Conservation (phyloP, 306 rosid species). For the Quercus dentata region DNA sequence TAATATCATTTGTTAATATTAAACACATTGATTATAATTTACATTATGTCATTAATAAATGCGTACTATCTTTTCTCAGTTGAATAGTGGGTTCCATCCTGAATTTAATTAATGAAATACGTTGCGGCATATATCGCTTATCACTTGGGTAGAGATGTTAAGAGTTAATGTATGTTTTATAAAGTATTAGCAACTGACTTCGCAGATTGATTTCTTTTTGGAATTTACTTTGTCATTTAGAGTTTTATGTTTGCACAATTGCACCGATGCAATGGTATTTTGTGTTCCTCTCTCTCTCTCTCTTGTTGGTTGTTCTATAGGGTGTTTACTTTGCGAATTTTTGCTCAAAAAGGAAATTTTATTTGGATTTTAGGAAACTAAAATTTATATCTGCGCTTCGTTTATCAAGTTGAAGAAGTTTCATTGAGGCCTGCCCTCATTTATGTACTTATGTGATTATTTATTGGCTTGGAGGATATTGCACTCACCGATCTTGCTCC, state of each 20-base stretch:
- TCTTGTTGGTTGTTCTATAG: background rate
- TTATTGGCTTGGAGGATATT: conserved; percentile 37
- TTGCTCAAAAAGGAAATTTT: background rate
- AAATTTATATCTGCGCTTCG: background rate
- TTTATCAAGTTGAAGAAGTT: background rate
- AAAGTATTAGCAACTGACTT: background rate
- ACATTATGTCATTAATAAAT: too few relatives aligned
- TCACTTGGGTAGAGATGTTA: too few relatives aligned
- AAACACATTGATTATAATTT: too few relatives aligned
- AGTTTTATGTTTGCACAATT: background rate
- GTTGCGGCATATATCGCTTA: fast-evolving
- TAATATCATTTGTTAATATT: too few relatives aligned
- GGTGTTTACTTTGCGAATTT: background rate
- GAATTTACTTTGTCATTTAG: background rate
- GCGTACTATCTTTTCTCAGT: too few relatives aligned
- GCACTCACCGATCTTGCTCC: conserved; percentile 66
- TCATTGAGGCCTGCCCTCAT: background rate
- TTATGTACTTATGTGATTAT: background rate
- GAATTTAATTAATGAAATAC: too few relatives aligned
- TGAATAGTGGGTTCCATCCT: too few relatives aligned
- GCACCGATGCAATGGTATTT: background rate
- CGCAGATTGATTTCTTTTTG: background rate
- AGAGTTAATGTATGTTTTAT: background rate
- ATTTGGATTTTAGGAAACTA: background rate
- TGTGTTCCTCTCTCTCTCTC: background rate